Conservation (phyloP, 2,329 filamentous ascomycete genomes). For the Pseudomassariella vexata region DNA sequence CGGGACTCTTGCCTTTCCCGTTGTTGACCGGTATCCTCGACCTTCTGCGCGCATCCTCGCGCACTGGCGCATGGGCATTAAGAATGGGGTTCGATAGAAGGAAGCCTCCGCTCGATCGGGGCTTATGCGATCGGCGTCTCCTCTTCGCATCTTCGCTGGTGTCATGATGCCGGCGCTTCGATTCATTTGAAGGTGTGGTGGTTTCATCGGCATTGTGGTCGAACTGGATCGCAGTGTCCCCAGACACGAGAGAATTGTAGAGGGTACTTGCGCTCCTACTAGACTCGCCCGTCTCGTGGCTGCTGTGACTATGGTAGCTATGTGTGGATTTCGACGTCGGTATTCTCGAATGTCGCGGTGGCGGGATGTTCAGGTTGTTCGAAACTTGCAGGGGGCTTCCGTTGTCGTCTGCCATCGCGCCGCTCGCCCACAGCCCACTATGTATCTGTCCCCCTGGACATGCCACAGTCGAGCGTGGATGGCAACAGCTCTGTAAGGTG, state of each 20-base stretch:
- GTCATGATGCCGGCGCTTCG: conserved; percentile 11
- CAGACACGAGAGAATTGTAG: conserved; percentile 12
- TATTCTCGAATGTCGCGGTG: conserved; percentile 15
- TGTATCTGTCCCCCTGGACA: too few species aligned
- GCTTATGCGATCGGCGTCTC: conserved; percentile 30
- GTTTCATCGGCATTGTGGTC: conserved; percentile 10
- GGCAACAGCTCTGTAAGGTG: too few species aligned
- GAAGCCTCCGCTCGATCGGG: conserved; percentile 43
- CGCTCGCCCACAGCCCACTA: conserved; percentile 3
- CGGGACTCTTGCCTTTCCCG: conserved; percentile 19
- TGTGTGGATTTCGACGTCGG: conserved; percentile 22
- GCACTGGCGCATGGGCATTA: conserved; percentile 18
- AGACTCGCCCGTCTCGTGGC: conserved; percentile 39
- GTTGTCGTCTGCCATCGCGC: conserved; percentile 8
- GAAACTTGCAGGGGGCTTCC: conserved; percentile 4
- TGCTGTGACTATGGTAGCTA: conserved; percentile 27
- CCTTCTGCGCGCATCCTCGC: conserved; percentile 24
- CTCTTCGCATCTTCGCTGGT: conserved; percentile 14
- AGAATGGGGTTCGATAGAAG: conserved; percentile 39
- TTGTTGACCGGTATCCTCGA: conserved; percentile 23
- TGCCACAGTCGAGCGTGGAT: too few species aligned
- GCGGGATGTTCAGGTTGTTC: conserved; percentile 7
- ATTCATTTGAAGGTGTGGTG: conserved; percentile 10
- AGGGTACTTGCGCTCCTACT: conserved; percentile 28
- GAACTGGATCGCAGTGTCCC: conserved; percentile 9